Evolutionary conservation across 805 yeast genomes (phyloP).

Genomic region (Candida tallmaniae): DNA sequence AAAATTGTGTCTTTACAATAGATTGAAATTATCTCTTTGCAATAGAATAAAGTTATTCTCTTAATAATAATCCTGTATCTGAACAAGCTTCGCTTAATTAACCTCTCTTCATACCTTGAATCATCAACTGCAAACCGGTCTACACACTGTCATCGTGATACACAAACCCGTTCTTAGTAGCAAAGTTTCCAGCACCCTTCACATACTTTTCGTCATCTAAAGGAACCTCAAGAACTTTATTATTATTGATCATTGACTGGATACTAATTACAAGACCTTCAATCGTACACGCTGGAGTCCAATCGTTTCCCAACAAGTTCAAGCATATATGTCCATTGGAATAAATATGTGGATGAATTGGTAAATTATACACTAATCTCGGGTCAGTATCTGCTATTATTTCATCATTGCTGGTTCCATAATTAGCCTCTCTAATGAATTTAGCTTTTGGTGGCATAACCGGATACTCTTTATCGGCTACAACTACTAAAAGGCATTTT

Average conservation of each 20-base stretch:
- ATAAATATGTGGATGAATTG: constrained; percentile 71
- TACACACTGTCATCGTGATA: constrained; percentile 58
- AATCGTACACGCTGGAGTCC: constrained; percentile 62
- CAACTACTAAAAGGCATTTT: constrained; percentile 38
- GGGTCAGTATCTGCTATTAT: neutral
- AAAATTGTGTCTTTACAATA: too few relatives aligned
- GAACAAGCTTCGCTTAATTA: too few relatives aligned
- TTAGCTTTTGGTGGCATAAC: constrained; percentile 55
- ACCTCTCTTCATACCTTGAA: too few relatives aligned
- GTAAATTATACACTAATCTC: constrained; percentile 30
- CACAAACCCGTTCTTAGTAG: constrained; percentile 43
- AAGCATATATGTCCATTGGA: constrained; percentile 78
- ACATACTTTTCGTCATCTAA: constrained; percentile 52
- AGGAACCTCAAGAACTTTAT: constrained; percentile 47
- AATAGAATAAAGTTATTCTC: too few relatives aligned
- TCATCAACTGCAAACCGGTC: too few relatives aligned
- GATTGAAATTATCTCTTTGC: too few relatives aligned
- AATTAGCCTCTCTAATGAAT: constrained; percentile 29
- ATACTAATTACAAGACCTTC: constrained; percentile 49
- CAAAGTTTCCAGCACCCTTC: constrained; percentile 52
- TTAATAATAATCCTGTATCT: too few relatives aligned
- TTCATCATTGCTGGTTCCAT: constrained; percentile 6
- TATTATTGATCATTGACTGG: constrained; percentile 60
- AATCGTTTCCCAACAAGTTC: constrained; percentile 57
- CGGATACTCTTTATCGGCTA: constrained; percentile 47